Conservation (phyloP, 2,329 filamentous ascomycete genomes). For the Colletotrichum melonis region DNA sequence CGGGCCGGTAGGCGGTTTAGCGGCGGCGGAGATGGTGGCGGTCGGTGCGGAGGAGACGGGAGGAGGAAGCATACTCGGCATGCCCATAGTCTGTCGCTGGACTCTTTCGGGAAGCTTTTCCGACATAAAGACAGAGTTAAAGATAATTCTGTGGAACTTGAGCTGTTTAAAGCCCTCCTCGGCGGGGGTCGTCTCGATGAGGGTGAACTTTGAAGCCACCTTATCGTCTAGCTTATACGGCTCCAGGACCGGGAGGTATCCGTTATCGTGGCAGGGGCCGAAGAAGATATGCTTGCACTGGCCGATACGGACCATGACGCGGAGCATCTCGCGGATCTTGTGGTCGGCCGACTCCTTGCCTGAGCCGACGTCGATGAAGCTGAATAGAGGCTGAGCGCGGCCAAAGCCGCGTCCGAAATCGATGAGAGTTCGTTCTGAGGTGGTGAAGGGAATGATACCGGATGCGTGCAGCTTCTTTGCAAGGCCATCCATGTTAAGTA, state of each 20-base stretch:
- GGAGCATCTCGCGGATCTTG: slow-evolving; percentile 48
- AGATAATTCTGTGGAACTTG: slow-evolving; percentile 41
- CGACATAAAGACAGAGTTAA: slow-evolving; percentile 46
- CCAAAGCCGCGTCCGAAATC: slow-evolving; percentile 48
- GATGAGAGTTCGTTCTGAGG: slow-evolving; percentile 38
- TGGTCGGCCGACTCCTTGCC: slow-evolving; percentile 50
- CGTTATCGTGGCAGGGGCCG: slow-evolving; percentile 48
- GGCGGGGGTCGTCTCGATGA: slow-evolving; percentile 46
- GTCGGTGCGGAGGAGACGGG: neutral
- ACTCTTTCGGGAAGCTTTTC: slow-evolving; percentile 38
- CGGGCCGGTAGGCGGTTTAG: neutral
- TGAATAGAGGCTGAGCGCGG: slow-evolving; percentile 47
- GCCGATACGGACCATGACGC: slow-evolving; percentile 45
- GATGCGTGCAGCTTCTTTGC: slow-evolving; percentile 42
- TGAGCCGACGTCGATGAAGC: slow-evolving; percentile 47
- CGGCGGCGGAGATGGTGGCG: neutral
- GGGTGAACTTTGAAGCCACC: slow-evolving; percentile 42
- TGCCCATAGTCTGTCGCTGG: neutral
- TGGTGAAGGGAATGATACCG: slow-evolving; percentile 39
- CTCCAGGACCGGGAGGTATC: slow-evolving; percentile 47
- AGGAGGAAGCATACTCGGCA: slow-evolving; percentile 7
- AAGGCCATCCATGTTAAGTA: slow-evolving; percentile 47
- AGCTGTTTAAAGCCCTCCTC: slow-evolving; percentile 45
- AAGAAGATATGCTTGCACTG: slow-evolving; percentile 48
- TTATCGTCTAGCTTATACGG: slow-evolving; percentile 43